Percentiles rank a stretch among this genome's conserved stretches.
phyloP scores from a whole-genome alignment of 2,329 filamentous ascomycete species.

The Beauveria asiatica region DNA sequence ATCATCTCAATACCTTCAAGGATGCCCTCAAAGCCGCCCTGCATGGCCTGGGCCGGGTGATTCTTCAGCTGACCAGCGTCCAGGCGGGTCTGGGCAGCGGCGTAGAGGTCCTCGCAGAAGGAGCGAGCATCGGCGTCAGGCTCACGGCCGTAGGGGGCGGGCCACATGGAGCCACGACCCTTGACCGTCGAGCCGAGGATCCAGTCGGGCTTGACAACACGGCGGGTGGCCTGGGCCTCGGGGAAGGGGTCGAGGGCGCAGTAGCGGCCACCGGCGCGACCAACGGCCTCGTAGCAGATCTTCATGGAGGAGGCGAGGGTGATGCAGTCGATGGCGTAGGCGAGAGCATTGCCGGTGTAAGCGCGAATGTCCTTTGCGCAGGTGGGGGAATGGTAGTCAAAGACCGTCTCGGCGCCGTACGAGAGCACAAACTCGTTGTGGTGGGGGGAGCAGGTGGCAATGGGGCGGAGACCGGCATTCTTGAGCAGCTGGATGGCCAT shows the following conservation, averaged over 20 bases:
- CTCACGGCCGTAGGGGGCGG: constrained; percentile 15
- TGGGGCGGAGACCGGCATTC: constrained; percentile 27
- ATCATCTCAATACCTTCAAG: constrained; percentile 25
- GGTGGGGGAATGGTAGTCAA: constrained; percentile 34
- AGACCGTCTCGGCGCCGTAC: constrained; percentile 34
- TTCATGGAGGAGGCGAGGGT: constrained; percentile 23
- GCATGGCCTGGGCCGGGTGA: constrained; percentile 12
- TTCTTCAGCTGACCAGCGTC: constrained; percentile 11
- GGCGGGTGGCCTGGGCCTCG: constrained; percentile 10
- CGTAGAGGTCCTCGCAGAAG: constrained; percentile 10
- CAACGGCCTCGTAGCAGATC: constrained; percentile 30
- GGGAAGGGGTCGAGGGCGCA: constrained; percentile 26
- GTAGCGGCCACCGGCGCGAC: constrained; percentile 30
- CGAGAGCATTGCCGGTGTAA: constrained; percentile 29
- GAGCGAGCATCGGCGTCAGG: constrained; percentile 6
- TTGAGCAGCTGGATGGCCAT: constrained; percentile 35
- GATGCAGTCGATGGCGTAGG: constrained; percentile 36
- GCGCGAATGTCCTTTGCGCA: constrained; percentile 26
- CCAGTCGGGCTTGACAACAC: constrained; percentile 20
- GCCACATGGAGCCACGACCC: constrained; percentile 17
- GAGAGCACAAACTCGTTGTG: constrained; percentile 33
- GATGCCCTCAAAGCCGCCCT: constrained; percentile 25
- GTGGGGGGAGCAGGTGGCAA: constrained; percentile 35
- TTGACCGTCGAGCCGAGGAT: constrained; percentile 20
- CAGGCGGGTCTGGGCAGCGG: constrained; percentile 9